Base-by-base conservation (phyloP, 176 grass and related monocot genomes). In the Oryza longistaminata region DNA sequence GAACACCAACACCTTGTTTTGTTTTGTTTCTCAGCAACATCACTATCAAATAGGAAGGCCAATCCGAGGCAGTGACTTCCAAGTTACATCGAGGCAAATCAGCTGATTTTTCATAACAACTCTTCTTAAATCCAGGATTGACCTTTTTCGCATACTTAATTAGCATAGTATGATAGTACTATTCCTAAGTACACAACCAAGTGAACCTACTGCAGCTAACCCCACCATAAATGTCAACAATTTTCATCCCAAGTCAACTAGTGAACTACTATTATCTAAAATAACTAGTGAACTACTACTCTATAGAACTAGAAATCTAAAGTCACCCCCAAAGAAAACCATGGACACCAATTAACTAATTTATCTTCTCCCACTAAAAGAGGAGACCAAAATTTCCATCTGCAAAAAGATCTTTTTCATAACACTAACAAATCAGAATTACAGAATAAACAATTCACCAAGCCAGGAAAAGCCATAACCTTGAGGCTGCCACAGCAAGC, bases 401-500 rank as follows among this genome's bases (percentile, higher is more conserved):
- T 70, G 3, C 72, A 11, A 6, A 75, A 22, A 61, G 2, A 40
- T 8, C 19, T 21, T 73, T 73, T 49, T 70, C 64, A 34, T 60
- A 60, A 39, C 61, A 27, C 14, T 48, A 58, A 55, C 34, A 35
- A 83, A 22, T 21, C 64, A 64, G 17, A 73, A 44, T 45, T 42
- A 29, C 50, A 35, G 61, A 69, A 21, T 12, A 31, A 31, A 31
- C 29, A 31, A 31, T 31, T 12, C 66, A 33, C 21, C 11, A 62
- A 62, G n/a, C 21, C 72, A 74, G 9, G 72, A 14, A 11, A 74
- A 9, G 45, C 44, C 16, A 40, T 40, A n/a, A 94, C 96, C 93
- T 99, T 96, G 74, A 96, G 91, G 77, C 93, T 96, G 78, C 96
- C 96, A 74, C 93, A 89, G 67, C 96, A 99, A 61, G 90, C 91